A percentile compares a stretch with the other conserved stretches of the same genome.
phyloP scores from a whole-genome alignment of 768 basidiomycete species.

The Arthromyces matolae region DNA sequence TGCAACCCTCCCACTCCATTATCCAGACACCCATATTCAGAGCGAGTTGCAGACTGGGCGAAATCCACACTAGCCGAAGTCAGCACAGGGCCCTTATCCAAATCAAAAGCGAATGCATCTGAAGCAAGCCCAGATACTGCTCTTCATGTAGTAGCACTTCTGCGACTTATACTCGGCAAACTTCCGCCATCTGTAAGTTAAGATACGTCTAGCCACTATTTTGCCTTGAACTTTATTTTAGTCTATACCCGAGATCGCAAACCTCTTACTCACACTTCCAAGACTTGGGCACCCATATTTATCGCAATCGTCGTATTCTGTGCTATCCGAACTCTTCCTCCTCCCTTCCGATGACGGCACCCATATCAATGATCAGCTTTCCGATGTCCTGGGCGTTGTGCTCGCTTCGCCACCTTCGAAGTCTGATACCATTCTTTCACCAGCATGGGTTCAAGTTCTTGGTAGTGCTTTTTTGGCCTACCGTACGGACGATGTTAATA shows the following conservation, averaged over 20 bases:
- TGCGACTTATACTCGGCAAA: slow-evolving; percentile 56
- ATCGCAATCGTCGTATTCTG: slow-evolving; percentile 81
- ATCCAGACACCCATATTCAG: slow-evolving; percentile 79
- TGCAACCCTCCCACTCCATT: slow-evolving; percentile 74
- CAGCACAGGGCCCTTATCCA: slow-evolving; percentile 55
- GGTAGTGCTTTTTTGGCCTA: slow-evolving; percentile 72
- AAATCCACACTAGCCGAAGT: slow-evolving; percentile 63
- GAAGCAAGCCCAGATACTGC: slow-evolving; percentile 66
- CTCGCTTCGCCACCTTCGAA: slow-evolving; percentile 67
- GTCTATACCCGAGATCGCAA: slow-evolving; percentile 69
- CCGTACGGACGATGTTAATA: slow-evolving; percentile 43
- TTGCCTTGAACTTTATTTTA: slow-evolving; percentile 26
- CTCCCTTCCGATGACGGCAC: slow-evolving; percentile 47
- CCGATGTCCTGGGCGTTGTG: slow-evolving; percentile 62
- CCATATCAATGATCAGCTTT: slow-evolving; percentile 50
- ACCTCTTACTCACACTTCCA: slow-evolving; percentile 74
- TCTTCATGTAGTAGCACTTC: slow-evolving; percentile 72
- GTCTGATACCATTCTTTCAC: slow-evolving; percentile 60
- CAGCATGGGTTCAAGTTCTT: slow-evolving; percentile 77
- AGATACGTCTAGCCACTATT: slow-evolving; percentile 7
- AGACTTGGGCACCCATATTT: slow-evolving; percentile 87
- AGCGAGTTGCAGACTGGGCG: slow-evolving; percentile 78
- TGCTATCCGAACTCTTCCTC: slow-evolving; percentile 78
- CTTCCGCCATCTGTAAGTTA: slow-evolving; percentile 68
- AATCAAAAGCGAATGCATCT: slow-evolving; percentile 53